Base-by-base conservation (phyloP, 768 basidiomycete species). In the Podaxis rugospora region DNA sequence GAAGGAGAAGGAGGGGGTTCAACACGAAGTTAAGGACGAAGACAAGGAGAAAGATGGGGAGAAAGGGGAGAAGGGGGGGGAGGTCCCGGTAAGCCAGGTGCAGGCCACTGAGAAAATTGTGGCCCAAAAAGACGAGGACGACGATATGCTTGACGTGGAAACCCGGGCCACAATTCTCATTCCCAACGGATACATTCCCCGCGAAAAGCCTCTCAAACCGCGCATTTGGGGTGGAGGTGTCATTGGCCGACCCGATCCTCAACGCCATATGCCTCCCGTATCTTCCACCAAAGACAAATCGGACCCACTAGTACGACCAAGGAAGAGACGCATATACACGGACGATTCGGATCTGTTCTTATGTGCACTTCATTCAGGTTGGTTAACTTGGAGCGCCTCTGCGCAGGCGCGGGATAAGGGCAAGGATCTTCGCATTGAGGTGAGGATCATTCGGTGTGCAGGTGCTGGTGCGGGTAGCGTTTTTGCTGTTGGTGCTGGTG, bases 331-430 rank as follows among this genome's bases (percentile, higher is more conserved):
- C n/a, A 62, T 90, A 37, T 91, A 91, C 72, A 91, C 89, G 0
- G 89, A 91, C 71, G 89, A 91, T 71, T 89, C 88, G 7, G 87
- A 90, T 65, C 67, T 90, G 54, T 83, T 89, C 67, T 67, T 87
- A 42, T 87, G 86, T 58, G 88, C 86, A 1, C 71, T 91, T 50
- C 89, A 91, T 65, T 78, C 87, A 0, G 89, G 89, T 4, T 80
- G 78, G 77, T 64, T 77, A 1, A 80, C 78, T 6, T 81, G 80
- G 80, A 76, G 74, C 62, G 78, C 76, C 0, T 74, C 75, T 11
- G 65, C 68, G 56, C 65, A 66, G n/a, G 80, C 80, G 7, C 67
- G 75, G n/a, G 66, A 62, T 51, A 70, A 70, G 55, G 77, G 80
- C 9, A 69, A 72, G 53, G 80, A 80, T 67, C 53, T 80, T 51